Evolutionary conservation across 1,284 basidiomycete genomes (phyloP).

Genomic region (Trametes sp.): DNA sequence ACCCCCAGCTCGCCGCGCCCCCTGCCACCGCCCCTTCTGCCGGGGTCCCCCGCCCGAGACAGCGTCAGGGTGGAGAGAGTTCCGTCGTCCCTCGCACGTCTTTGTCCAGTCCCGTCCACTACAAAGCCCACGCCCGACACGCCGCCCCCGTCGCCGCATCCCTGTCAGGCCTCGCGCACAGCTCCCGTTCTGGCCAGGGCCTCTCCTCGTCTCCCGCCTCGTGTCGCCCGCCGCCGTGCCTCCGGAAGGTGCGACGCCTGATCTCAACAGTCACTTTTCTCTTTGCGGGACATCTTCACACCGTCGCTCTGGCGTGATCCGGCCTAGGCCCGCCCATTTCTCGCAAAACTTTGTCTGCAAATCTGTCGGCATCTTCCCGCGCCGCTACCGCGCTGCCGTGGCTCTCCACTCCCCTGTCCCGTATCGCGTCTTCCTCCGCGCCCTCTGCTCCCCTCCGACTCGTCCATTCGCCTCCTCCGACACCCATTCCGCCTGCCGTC

Average conservation of each 20-base stretch:
- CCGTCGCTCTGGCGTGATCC: constrained; percentile 29
- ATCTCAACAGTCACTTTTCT: constrained; percentile 11
- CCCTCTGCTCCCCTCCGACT: constrained; percentile 6
- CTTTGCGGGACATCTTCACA: constrained; percentile 21
- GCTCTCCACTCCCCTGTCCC: neutral
- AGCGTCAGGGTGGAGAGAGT: constrained; percentile 31
- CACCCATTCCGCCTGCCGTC: neutral
- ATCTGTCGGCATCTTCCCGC: constrained; percentile 19
- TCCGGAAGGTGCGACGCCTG: too few species aligned
- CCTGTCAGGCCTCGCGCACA: constrained; percentile 10
- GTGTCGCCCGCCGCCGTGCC: neutral
- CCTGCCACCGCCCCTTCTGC: constrained; percentile 34
- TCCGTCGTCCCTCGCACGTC: constrained; percentile 18
- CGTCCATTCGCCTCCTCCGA: neutral
- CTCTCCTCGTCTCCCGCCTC: constrained; percentile 10
- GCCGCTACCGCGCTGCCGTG: neutral
- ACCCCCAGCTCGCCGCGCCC: constrained; percentile 22
- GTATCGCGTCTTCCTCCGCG: neutral
- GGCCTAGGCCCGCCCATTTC: constrained; percentile 16
- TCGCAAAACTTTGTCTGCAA: constrained; percentile 12
- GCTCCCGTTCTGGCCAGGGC: constrained; percentile 9
- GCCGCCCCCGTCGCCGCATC: constrained; percentile 10
- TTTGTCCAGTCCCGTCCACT: constrained; percentile 12
- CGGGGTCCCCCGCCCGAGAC: constrained; percentile 26
- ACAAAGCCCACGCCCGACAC: constrained; percentile 16